Evolutionary conservation across 2,329 filamentous ascomycete species (phyloP), one percentile per base, ranked within the genome.

Genomic region (Trichoderma cornu-damae): DNA sequence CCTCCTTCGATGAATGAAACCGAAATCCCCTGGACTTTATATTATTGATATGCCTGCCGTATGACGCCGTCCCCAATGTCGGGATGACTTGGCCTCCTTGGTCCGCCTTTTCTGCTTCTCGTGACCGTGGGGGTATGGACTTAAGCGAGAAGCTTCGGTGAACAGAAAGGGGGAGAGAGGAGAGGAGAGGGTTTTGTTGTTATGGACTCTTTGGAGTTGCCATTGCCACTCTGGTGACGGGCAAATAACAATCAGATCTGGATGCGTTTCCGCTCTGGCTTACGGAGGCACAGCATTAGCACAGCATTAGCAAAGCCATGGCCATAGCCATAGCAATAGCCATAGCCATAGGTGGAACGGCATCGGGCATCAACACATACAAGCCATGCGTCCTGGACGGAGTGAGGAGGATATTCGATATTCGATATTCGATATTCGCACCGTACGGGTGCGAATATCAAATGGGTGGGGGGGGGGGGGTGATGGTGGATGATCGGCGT

Each of bases 61-160:
- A 55, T 55, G 51, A 47, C 51, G 38, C 38, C 38, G 11, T 47
- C 12, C n/a, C n/a, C 16, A 18, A 32, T 35, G 48, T 47, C 51
- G 32, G n/a, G 32, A 55, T 55, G 51, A 55, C 42, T 38, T 47
- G 40, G 30, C 44, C 26, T 4, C 22, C 12, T n/a, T n/a, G n/a
- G 6, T 37, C 37, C 43, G 37, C 49, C 26, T 16, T 34, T 22
- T 9, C n/a, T 22, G 42, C 16, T 22, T 44, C 51, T 18, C 51
- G 51, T 55, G 51, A 55, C 42, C 42, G 8, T 32, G 42, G 24
- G n/a, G 38, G 37, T 8, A 43, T 55, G 37, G 37, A 55, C n/a
- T 55, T 46, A 35, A 38, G 30, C 18, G 12, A 44, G 30, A 34
- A n/a, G 38, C 8, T 44, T 20, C 50, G 30, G 20, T 28, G 38